Evolutionary conservation across 1,284 basidiomycete genomes (phyloP), one percentile per base, ranked within the genome.

Genomic region (Leccinum holopus): DNA sequence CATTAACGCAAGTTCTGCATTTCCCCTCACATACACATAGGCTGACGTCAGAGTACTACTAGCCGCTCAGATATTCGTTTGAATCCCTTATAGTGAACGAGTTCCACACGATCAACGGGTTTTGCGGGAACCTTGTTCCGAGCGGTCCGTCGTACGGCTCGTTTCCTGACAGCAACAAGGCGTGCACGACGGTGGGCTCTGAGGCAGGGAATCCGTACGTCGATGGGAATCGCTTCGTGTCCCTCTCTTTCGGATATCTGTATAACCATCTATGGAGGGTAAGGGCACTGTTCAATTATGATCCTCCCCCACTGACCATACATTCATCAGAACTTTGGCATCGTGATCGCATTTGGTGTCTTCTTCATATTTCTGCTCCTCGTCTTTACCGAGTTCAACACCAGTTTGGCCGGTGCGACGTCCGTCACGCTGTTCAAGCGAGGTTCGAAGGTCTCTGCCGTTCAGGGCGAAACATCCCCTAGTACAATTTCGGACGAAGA

Each of bases 221-320:
- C 28, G n/a, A 53, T 1, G 66, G 67, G 25, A 55, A 71, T 16
- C 7, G 14, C 18, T 79, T 78, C 55, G 75, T 93, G 41, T 67
- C 65, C 16, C 72, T 85, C 1, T 84, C 86, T 0, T 96, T 82
- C 72, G 79, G 77, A 0, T 96, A 92, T 75, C 70, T 77, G 18
- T 82, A 83, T 63, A 74, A 72, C 28, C 78, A 94, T 70, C 72
- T 88, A 8, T 94, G 92, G 92, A 81, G 81, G 74, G 87, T 88
- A 49, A 49, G 47, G 11, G 4, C 7, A 14, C 21, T 14, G 10
- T 49, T 14, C 11, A 8, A 21, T 49, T 8, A 8, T 49, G 11
- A 8, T 25, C 2, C 7, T 47, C 1, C 12, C 44, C 0, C 5
- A 49, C 59, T 49, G 4, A 72, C 53, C 44, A 10, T 21, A 10